Evolutionary conservation across 1,284 basidiomycete species (phyloP).

Genomic region (Marasmius sp.): DNA sequence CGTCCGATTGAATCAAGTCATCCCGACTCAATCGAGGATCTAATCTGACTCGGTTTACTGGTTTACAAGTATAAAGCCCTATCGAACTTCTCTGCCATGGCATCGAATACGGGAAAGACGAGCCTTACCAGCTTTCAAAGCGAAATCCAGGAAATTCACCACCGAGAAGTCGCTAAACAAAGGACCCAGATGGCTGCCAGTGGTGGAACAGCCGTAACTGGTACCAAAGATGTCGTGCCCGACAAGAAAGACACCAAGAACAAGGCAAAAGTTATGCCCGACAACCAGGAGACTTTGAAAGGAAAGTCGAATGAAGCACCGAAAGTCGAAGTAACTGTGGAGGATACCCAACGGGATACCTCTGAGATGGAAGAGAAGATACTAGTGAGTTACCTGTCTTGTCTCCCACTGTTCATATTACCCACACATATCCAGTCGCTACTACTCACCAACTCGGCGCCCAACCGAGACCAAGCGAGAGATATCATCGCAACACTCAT

Average conservation of each 20-base stretch:
- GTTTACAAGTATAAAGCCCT: background rate
- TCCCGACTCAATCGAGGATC: background rate
- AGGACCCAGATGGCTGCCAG: slow-evolving; percentile 36
- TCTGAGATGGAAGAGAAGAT: slow-evolving; percentile 58
- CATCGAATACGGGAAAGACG: slow-evolving; percentile 29
- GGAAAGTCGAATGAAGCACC: background rate
- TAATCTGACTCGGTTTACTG: background rate
- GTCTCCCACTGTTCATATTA: background rate
- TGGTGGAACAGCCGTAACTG: slow-evolving; percentile 8
- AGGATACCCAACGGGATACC: slow-evolving; percentile 21
- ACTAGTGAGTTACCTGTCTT: slow-evolving; percentile 42
- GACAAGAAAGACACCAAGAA: slow-evolving; percentile 21
- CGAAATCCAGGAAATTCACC: slow-evolving; percentile 73
- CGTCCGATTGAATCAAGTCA: background rate
- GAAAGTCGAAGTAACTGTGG: background rate
- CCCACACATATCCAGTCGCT: slow-evolving; percentile 36
- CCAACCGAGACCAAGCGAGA: slow-evolving; percentile 53
- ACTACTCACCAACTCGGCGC: slow-evolving; percentile 43
- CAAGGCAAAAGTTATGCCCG: background rate
- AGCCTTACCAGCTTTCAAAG: slow-evolving; percentile 65
- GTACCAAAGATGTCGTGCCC: slow-evolving; percentile 18
- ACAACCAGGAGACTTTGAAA: background rate
- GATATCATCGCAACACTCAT: slow-evolving; percentile 65
- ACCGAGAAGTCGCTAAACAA: slow-evolving; percentile 62
- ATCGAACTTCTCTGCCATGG: slow-evolving; percentile 29